Percentiles rank a stretch among this genome's conserved stretches.
Conservation (phyloP, 1,284 basidiomycete genomes). For the Anthracocystis walkeri region DNA sequence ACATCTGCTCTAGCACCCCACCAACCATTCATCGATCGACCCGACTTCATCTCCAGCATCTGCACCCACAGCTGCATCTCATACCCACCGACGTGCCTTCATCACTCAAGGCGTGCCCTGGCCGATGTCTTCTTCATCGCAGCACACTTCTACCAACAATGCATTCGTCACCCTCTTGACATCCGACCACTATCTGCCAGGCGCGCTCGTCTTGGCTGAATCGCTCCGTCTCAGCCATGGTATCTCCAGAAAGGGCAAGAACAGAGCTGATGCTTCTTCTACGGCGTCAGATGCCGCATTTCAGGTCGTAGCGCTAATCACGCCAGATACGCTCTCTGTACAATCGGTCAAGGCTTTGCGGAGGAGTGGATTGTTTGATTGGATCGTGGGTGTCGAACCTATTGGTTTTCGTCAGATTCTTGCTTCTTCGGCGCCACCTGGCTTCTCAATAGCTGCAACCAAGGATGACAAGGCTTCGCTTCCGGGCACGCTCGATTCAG, state of each 20-base stretch:
- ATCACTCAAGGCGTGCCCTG: background rate
- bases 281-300: conserved; percentile 10
- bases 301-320: conserved; percentile 89
- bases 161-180: conserved; percentile 80
- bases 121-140: conserved; percentile 36
- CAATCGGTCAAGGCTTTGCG: conserved; percentile 80
- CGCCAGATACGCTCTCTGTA: conserved; percentile 91
- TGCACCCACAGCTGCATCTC: background rate
- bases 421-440: conserved; percentile 19
- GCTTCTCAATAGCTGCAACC: background rate
- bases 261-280: conserved; percentile 4
- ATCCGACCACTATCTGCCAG: conserved; percentile 89
- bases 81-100: background rate
- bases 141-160: conserved; percentile 67
- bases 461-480: background rate
- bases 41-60: background rate
- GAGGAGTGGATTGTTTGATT: conserved; percentile 79
- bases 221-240: conserved; percentile 73
- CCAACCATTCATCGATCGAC: background rate
- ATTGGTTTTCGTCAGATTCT: conserved; percentile 64
- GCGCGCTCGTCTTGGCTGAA: conserved; percentile 85
- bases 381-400: conserved; percentile 84
- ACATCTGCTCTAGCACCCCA: background rate
- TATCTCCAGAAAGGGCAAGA: conserved; percentile 22
- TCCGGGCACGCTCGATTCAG: conserved; percentile 24